These are phyloP conservation scores for Xylaria sp. DNA, from an alignment of 2,329 filamentous ascomycete genomes.

Conservation along the genomic window DNA sequence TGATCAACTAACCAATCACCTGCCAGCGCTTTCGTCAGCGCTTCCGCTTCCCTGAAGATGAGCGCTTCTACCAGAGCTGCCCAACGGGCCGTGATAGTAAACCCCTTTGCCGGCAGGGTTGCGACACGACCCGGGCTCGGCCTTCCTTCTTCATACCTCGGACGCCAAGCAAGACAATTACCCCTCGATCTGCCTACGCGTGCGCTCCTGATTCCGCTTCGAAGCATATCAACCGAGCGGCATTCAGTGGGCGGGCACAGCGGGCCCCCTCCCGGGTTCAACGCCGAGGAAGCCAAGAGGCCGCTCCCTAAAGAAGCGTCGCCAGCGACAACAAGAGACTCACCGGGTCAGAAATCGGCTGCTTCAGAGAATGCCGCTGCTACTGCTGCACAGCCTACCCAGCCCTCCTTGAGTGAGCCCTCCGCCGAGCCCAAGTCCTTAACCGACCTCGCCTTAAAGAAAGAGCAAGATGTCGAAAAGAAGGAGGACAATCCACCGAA, in stretches of 20 bases:
- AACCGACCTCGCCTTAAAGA: constrained; percentile 71
- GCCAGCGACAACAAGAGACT: constrained; percentile 51
- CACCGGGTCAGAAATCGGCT: constrained; percentile 49
- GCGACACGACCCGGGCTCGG: constrained; percentile 59
- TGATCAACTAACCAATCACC: constrained; percentile 13
- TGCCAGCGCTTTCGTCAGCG: constrained; percentile 11
- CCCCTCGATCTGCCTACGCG: constrained; percentile 61
- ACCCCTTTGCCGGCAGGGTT: constrained; percentile 62
- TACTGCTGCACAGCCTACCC: constrained; percentile 45
- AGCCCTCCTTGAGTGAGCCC: constrained; percentile 46
- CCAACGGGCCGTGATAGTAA: constrained; percentile 64
- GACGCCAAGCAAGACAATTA: constrained; percentile 59
- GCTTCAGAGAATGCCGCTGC: constrained; percentile 41
- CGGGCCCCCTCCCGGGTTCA: constrained; percentile 88
- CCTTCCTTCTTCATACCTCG: constrained; percentile 59
- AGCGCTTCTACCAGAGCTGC: constrained; percentile 67
- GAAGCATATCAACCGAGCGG: constrained; percentile 68
- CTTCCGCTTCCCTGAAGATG: constrained; percentile 52
- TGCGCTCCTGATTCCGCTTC: constrained; percentile 67
- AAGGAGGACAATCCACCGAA: constrained; percentile 79
- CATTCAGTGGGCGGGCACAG: constrained; percentile 64
- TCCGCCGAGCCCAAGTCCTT: constrained; percentile 59
- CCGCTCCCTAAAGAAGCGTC: constrained; percentile 71
- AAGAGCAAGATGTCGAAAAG: constrained; percentile 70
- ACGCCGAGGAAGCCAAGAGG: constrained; percentile 88